Evolutionary conservation across 1,284 basidiomycete species (phyloP).

Genomic region (Sanghuangporus sanghuang): DNA sequence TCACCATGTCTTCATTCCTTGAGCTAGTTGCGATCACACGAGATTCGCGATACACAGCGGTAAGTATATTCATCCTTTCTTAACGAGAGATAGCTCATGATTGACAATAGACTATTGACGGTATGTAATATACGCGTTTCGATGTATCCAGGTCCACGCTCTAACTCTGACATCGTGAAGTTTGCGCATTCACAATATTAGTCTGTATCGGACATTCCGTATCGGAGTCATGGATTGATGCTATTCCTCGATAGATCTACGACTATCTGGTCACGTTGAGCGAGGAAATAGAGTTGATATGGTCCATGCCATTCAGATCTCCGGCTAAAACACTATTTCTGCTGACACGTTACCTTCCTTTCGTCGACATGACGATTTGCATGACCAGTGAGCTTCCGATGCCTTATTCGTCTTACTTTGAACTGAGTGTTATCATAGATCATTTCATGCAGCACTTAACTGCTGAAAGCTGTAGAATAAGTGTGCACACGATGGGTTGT

Average conservation of each 20-base stretch:
- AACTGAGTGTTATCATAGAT: neutral
- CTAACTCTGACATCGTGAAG: neutral
- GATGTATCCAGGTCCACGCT: too few relatives aligned
- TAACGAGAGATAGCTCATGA: neutral
- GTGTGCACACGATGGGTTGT: neutral
- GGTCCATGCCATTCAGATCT: slow-evolving; percentile 3
- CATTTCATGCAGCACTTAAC: neutral
- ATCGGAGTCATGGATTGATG: neutral
- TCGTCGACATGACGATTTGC: neutral
- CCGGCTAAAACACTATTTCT: neutral
- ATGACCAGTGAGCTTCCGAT: neutral
- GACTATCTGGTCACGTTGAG: neutral
- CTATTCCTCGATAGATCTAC: neutral
- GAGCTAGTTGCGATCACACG: neutral
- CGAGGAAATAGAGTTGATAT: neutral
- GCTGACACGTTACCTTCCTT: neutral
- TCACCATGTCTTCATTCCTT: too few relatives aligned
- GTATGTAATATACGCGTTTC: neutral
- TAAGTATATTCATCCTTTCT: neutral
- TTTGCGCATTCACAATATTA: neutral
- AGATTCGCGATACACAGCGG: neutral
- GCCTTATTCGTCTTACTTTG: neutral
- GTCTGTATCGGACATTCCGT: neutral
- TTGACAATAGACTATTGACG: neutral
- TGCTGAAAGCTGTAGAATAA: neutral